Base-by-base conservation (phyloP, 805 yeast species). In the Kockiozyma suomiensis region DNA sequence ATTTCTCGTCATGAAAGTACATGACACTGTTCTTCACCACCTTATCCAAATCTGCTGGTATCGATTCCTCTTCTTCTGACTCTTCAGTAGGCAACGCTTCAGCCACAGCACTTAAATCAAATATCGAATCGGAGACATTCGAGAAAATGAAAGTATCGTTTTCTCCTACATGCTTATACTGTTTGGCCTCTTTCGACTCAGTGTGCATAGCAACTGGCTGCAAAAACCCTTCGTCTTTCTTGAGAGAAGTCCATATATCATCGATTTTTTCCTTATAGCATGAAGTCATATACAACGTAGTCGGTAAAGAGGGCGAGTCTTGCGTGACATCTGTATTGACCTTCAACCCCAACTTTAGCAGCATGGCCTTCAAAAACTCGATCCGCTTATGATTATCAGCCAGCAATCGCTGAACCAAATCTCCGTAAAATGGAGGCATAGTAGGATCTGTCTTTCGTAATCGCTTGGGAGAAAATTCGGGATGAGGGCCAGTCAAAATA, bases 401-500 rank as follows among this genome's bases (percentile, higher is more conserved):
- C 21, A 71, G 70, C 28, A 91, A 72, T 0, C 69, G 71, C 2
- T 75, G 50, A 19, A 62, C 59, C 5, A 62, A 25, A 26, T 56
- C 62, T 1, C 55, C 53, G 30, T 62, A 62, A 28, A 52, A 53
- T 17, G 59, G 62, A 8, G 65, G 61, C 30, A 59, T 25, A 17
- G 38, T 32, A 13, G 56, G 50, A 43, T 54, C 66, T 15, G 48
- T 52, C 21, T 54, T 52, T 17, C 46, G 38, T 23, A 65, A 48
- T 12, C 61, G 57, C 45, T 56, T 61, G 10, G 66, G 64, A 13
- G 66, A 59, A 28, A 85, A 91, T 73, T 94, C 99, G 0, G 97
- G 96, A 73, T 94, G 99, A 0, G 90, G 82, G 0, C 98, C 98
- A 13, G 87, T 79, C 12, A 94, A 78, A 8, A 94, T 73, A 0